A percentile compares a stretch with the other conserved stretches of the same genome.
These are phyloP conservation scores for Acrocalymma vagum DNA, from an alignment of 2,329 filamentous ascomycete species.

Conservation along the genomic window DNA sequence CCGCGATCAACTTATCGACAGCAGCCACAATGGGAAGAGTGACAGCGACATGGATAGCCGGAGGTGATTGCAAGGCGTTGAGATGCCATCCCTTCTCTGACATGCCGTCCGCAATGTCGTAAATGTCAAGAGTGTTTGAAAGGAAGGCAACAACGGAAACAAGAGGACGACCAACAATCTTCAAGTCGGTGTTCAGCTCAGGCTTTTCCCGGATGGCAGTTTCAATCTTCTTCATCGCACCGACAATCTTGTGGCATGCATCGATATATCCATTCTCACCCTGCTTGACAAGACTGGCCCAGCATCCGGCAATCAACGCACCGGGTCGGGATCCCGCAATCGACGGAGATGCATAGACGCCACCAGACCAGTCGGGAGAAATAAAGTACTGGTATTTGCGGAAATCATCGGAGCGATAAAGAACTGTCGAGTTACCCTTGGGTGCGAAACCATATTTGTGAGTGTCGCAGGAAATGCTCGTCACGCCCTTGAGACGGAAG, in stretches of 20 bases:
- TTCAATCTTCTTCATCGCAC: conserved; percentile 81
- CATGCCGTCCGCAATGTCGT: conserved; percentile 94
- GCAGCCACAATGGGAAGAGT: conserved; percentile 85
- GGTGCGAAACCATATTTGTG: conserved; percentile 99
- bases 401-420: conserved; percentile 83
- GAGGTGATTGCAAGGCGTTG: conserved; percentile 89
- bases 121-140: conserved; percentile 85
- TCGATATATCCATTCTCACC: conserved; percentile 89
- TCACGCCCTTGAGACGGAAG: conserved; percentile 92
- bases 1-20: conserved; percentile 79
- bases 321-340: conserved; percentile 93
- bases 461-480: conserved; percentile 94
- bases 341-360: conserved; percentile 92
- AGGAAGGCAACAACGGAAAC: conserved; percentile 92
- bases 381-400: conserved; percentile 97
- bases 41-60: conserved; percentile 93
- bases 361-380: conserved; percentile 91
- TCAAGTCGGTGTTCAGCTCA: conserved; percentile 74
- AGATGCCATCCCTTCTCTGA: conserved; percentile 88
- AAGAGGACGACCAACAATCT: conserved; percentile 83
- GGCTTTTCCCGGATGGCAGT: conserved; percentile 76
- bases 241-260: conserved; percentile 87
- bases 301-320: conserved; percentile 93
- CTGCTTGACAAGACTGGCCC: conserved; percentile 88
- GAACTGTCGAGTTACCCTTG: conserved; percentile 92